Conservation (phyloP, 2,329 filamentous ascomycete species). For the Colletotrichum costaricense region DNA sequence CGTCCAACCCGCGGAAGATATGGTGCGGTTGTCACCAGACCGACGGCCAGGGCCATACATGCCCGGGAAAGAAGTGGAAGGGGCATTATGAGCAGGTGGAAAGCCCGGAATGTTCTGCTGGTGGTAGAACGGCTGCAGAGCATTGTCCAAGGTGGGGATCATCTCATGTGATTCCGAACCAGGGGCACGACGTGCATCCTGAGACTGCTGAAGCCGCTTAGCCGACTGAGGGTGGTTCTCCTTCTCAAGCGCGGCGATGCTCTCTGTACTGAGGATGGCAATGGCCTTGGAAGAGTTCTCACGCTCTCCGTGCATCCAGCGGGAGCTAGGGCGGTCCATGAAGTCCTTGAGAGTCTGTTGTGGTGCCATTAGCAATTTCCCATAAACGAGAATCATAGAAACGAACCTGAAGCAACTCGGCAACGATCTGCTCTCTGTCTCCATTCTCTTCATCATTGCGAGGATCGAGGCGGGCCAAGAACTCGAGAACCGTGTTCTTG, state of each 20-base stretch:
- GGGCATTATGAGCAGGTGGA: slow-evolving; percentile 3
- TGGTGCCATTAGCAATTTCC: not conserved
- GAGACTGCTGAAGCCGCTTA: not conserved
- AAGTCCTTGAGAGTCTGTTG: slow-evolving; percentile 25
- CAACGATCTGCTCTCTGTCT: slow-evolving; percentile 36
- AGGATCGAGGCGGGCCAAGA: slow-evolving; percentile 28
- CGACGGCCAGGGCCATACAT: slow-evolving; percentile 13
- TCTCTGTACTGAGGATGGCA: slow-evolving; percentile 19
- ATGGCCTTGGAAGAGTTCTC: slow-evolving; percentile 16
- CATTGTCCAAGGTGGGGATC: slow-evolving; percentile 10
- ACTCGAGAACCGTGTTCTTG: slow-evolving; percentile 32
- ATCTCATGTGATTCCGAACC: not conserved
- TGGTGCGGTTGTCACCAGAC: slow-evolving; percentile 20
- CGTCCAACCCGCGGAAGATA: slow-evolving; percentile 30
- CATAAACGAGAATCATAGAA: not conserved
- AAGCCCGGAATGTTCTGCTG: slow-evolving; percentile 5
- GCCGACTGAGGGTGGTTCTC: slow-evolving; percentile 6
- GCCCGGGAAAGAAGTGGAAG: slow-evolving; percentile 20
- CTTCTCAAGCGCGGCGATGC: slow-evolving; percentile 31
- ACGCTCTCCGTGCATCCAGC: slow-evolving; percentile 23
- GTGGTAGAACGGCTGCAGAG: slow-evolving; percentile 26
- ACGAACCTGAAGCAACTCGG: slow-evolving; percentile 40
- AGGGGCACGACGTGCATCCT: not conserved
- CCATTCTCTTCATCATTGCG: slow-evolving; percentile 33
- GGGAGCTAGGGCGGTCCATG: slow-evolving; percentile 16